phyloP scores from a whole-genome alignment of 352 stramenopile genomes.

The Phytophthora rubi region DNA sequence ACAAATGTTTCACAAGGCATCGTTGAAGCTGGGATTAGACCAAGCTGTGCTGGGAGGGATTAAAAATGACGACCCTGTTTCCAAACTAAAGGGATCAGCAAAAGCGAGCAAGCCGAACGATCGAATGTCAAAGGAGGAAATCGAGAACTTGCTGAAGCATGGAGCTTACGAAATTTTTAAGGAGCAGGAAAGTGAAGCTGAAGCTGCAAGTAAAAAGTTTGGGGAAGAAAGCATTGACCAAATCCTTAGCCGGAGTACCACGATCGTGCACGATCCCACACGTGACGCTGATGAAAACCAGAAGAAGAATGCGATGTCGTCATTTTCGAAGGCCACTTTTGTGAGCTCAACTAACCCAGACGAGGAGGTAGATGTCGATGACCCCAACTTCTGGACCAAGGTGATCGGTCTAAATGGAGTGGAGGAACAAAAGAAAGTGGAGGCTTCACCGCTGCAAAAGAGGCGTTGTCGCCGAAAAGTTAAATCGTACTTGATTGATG shows the following conservation, averaged over 20 bases:
- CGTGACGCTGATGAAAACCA: conserved; percentile 46
- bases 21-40: conserved; percentile 92
- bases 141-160: conserved; percentile 93
- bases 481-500: conserved; percentile 77
- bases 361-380: conserved; percentile 90
- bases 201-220: conserved; percentile 96
- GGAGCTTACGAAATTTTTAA: conserved; percentile 95
- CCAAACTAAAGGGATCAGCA: conserved; percentile 47
- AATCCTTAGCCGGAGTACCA: conserved; percentile 94
- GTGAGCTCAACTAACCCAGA: conserved; percentile 88
- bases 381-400: conserved; percentile 96
- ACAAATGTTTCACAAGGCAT: conserved; percentile 94
- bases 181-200: conserved; percentile 89
- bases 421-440: conserved; percentile 62
- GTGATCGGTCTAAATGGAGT: conserved; percentile 88
- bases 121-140: conserved; percentile 89
- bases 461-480: conserved; percentile 70
- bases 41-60: conserved; percentile 92
- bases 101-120: conserved; percentile 48
- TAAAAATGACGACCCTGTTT: conserved; percentile 63
- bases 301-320: conserved; percentile 86
- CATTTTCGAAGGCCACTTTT: conserved; percentile 94
- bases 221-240: conserved; percentile 98
- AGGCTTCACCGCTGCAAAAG: conserved; percentile 80
- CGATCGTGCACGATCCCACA: conserved; percentile 88